These are phyloP conservation scores for Breynia disticha DNA, from an alignment of 441 rosid species.

Conservation along the genomic window DNA sequence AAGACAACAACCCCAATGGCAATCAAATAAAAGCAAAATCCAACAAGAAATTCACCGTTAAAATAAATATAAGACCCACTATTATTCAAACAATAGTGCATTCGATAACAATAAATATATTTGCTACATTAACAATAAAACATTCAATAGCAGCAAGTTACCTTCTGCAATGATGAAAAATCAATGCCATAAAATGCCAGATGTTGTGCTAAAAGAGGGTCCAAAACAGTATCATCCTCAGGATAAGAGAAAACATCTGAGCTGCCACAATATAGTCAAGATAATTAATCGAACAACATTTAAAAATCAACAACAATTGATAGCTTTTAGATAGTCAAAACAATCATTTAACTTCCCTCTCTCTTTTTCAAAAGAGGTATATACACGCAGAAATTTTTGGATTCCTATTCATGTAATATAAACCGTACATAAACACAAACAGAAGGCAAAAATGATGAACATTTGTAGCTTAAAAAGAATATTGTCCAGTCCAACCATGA, in stretches of 20 bases:
- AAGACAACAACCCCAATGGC: too few species aligned
- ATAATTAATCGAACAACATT: conserved; percentile 26
- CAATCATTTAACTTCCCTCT: too few species aligned
- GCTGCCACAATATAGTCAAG: conserved; percentile 58
- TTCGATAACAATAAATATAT: too few species aligned
- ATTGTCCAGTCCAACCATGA: too few species aligned
- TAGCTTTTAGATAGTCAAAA: too few species aligned
- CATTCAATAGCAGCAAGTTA: conserved; percentile 20
- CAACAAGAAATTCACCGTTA: too few species aligned
- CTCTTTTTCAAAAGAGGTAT: too few species aligned
- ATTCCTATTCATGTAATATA: neutral
- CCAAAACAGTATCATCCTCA: conserved; percentile 88
- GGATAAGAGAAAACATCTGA: conserved; percentile 97
- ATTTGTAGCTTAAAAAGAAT: neutral
- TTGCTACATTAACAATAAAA: conserved; percentile 1
- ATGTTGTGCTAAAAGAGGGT: conserved; percentile 85
- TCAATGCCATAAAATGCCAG: conserved; percentile 95
- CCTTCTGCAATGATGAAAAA: conserved; percentile 93
- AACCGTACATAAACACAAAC: too few species aligned
- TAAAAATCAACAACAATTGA: neutral
- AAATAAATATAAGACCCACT: too few species aligned
- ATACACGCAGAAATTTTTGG: neutral
- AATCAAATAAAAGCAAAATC: too few species aligned
- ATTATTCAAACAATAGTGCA: too few species aligned
- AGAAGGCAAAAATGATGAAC: neutral